These are phyloP conservation scores for Boletus sp. DNA, from an alignment of 1,284 basidiomycete genomes.

Conservation along the genomic window DNA sequence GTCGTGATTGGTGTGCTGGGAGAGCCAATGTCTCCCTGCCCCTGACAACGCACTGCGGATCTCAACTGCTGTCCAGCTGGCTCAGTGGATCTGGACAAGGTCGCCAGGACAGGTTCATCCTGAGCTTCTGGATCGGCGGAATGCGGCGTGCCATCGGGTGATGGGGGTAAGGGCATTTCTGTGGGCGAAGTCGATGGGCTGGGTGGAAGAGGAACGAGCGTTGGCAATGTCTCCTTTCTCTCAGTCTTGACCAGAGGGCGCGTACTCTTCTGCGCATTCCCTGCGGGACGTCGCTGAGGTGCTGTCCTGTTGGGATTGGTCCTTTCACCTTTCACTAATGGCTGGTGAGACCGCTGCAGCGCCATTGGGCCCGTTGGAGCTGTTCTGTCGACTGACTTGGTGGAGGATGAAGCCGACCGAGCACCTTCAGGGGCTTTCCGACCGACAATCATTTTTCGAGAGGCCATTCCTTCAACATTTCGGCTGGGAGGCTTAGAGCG, in stretches of 20 bases:
- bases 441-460: slow-evolving; percentile 1
- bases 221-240: slow-evolving; percentile 20
- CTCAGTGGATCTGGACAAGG: background rate
- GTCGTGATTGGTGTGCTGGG: slow-evolving; percentile 64
- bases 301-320: slow-evolving; percentile 1
- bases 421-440: slow-evolving; percentile 13
- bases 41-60: slow-evolving; percentile 4
- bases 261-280: slow-evolving; percentile 9
- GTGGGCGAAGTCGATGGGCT: slow-evolving; percentile 24
- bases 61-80: background rate
- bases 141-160: slow-evolving; percentile 18
- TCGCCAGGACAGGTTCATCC: slow-evolving; percentile 1
- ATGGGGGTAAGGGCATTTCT: slow-evolving; percentile 28
- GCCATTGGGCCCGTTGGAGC: background rate
- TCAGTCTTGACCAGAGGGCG: slow-evolving; percentile 15
- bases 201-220: slow-evolving; percentile 31
- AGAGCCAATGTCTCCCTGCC: slow-evolving; percentile 1
- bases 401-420: slow-evolving; percentile 7
- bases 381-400: slow-evolving; percentile 10
- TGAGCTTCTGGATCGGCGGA: background rate
- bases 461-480: background rate
- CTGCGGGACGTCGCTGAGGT: slow-evolving; percentile 10
- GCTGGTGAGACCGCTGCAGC: slow-evolving; percentile 16
- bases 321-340: slow-evolving; percentile 10
- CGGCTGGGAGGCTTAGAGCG: slow-evolving; percentile 15